phyloP scores from a whole-genome alignment of 1,284 basidiomycete species.

The Ceratobasidium theobromae region DNA sequence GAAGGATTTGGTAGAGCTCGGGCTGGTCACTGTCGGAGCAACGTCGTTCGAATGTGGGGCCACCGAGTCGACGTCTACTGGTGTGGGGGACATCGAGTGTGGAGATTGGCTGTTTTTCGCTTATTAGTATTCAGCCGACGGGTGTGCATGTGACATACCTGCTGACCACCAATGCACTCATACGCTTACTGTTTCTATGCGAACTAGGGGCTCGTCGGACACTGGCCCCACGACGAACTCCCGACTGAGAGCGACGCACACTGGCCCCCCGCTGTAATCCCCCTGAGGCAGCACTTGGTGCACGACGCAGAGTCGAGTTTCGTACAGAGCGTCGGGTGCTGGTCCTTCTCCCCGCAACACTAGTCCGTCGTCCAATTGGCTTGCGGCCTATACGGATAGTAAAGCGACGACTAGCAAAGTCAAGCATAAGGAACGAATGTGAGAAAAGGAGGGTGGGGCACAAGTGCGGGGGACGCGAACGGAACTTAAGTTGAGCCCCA shows the following conservation, averaged over 20 bases:
- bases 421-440: conserved; percentile 10
- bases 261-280: conserved; percentile 10
- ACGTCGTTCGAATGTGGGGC: no score
- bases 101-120: neutral
- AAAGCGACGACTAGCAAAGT: conserved; percentile 20
- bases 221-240: conserved; percentile 13
- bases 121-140: neutral
- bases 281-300: conserved; percentile 22
- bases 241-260: conserved; percentile 12
- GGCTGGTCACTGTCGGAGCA: neutral
- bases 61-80: no score
- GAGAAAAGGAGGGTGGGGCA: neutral
- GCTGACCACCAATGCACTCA: neutral
- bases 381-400: conserved; percentile 25
- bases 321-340: conserved; percentile 24
- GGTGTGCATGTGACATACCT: conserved; percentile 11
- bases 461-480: neutral
- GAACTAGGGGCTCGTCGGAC: conserved; percentile 16
- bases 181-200: conserved; percentile 26
- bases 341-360: conserved; percentile 10
- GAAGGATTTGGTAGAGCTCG: conserved; percentile 12
- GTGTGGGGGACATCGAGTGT: no score
- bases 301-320: conserved; percentile 12
- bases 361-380: neutral
- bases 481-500: neutral